These are phyloP conservation scores for Solanum chiquidenum DNA, from an alignment of 257 asterid genomes.

Conservation along the genomic window DNA sequence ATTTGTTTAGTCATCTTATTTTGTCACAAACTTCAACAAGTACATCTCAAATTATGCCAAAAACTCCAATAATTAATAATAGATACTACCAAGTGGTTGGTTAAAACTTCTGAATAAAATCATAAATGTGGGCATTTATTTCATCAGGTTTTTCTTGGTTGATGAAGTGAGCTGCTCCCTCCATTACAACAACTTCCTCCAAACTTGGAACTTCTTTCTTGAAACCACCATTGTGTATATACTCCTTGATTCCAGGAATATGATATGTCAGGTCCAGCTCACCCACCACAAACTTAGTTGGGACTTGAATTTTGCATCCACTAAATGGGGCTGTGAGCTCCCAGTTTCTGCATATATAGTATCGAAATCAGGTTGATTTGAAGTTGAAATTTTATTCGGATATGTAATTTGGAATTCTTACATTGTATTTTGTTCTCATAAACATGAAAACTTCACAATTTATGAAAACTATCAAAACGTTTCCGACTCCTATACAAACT, in stretches of 20 bases:
- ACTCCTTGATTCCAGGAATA: slow-evolving; percentile 65
- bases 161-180: slow-evolving; percentile 85
- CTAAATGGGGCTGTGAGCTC: slow-evolving; percentile 68
- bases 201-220: slow-evolving; percentile 51
- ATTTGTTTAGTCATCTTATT: not conserved
- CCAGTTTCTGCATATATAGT: slow-evolving; percentile 50
- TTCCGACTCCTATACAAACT: not conserved
- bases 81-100: not conserved
- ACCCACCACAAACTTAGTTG: slow-evolving; percentile 77
- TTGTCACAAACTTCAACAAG: not conserved
- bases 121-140: slow-evolving; percentile 52
- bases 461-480: not conserved
- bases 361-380: not conserved
- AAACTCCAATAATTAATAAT: too few species aligned
- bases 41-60: not conserved
- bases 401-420: not conserved
- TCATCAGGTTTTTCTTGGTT: slow-evolving; percentile 78
- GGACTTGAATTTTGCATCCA: slow-evolving; percentile 61
- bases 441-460: not conserved
- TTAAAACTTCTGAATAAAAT: slow-evolving; percentile 54
- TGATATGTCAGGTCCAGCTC: slow-evolving; percentile 61
- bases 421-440: not conserved
- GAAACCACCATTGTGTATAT: slow-evolving; percentile 60
- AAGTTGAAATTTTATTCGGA: not conserved
- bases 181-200: slow-evolving; percentile 69